phyloP scores from a whole-genome alignment of 805 yeast species.

The Lipomyces spencermartinsiae region DNA sequence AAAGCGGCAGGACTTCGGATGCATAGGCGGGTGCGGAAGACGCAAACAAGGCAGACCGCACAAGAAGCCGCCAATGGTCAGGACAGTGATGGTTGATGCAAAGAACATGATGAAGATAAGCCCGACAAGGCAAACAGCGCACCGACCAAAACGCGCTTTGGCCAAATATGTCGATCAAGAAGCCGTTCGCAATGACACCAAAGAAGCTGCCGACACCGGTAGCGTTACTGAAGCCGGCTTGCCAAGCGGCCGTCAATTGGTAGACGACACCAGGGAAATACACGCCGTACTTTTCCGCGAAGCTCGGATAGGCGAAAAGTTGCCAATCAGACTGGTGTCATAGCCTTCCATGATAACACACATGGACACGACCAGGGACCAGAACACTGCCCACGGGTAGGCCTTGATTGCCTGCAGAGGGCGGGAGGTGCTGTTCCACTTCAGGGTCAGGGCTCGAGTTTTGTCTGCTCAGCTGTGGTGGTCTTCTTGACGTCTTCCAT shows the following conservation, averaged over 20 bases:
- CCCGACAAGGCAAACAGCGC: conserved; percentile 47
- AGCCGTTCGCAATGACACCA: conserved; percentile 56
- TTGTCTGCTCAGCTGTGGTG: too few species aligned
- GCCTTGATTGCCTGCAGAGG: too few species aligned
- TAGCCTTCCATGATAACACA: conserved; percentile 59
- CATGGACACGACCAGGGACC: conserved; percentile 55
- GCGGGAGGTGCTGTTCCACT: too few species aligned
- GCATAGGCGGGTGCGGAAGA: conserved; percentile 61
- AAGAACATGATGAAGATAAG: conserved; percentile 57
- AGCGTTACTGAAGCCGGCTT: conserved; percentile 43
- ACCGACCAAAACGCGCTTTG: conserved; percentile 50
- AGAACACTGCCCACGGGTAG: conserved; percentile 54
- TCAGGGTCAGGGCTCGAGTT: too few species aligned
- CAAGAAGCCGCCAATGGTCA: conserved; percentile 50
- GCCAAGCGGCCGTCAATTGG: conserved; percentile 44
- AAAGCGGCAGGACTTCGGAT: conserved; percentile 64
- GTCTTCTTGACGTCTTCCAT: too few species aligned
- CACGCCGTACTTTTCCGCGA: conserved; percentile 29
- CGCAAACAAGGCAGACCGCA: conserved; percentile 51
- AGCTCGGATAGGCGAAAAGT: conserved; percentile 48
- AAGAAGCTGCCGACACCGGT: conserved; percentile 52
- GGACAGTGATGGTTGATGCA: conserved; percentile 50
- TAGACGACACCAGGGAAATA: conserved; percentile 1
- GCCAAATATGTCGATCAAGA: conserved; percentile 54
- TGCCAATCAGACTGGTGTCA: conserved; percentile 50